Base-by-base conservation (phyloP, 78 protist species). In the Planoprotostelium fungivorum region DNA sequence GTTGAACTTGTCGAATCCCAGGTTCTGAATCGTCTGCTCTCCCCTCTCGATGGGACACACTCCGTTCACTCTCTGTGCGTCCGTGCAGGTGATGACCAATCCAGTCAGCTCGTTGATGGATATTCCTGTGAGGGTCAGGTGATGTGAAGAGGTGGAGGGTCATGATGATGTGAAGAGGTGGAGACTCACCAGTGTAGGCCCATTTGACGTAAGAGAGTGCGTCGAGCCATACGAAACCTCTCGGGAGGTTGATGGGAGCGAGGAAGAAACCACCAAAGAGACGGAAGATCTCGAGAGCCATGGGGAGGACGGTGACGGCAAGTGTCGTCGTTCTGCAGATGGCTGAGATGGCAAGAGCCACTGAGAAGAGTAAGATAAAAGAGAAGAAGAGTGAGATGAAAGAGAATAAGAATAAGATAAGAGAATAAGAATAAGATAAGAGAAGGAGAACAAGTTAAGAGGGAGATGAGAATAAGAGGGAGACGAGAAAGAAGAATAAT, bases 181-280 rank as follows among this genome's bases (percentile, higher is more conserved):
- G 36, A 29, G 29, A 73, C 29, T 25, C 36, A 25, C 37, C 36
- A 16, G 16, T 16, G 37, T 36, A 85, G 5, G 37, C 36, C 36
- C 37, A 85, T 85, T 85, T 85, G 73, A 85, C 36, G 16, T 85
- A 36, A 36, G 36, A 36, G n/a, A 85, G 16, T 28, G 89, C 89
- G 25, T 89, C 90, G 86, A 87, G 37, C 38, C 35, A 86, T 0
- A 91, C 28, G 92, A 91, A 92, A 51, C 94, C 94, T 39, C 89
- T 86, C 38, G 91, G 90, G 1, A 92, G 39, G 84, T 92, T 91
- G 29, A 87, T 88, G n/a, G 87, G 38, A 39, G 89, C 89, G 0
- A 92, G 38, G 37, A 92, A 92, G 94, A 92, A 92, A 31, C 91
- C 94, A 89, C 88, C 38, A 84, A 92, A 92, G 29, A 92, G 51